A percentile compares a stretch with the other conserved stretches of the same genome.
Conservation (phyloP, 2,329 filamentous ascomycete genomes). For the Fusarium mexicanum region DNA sequence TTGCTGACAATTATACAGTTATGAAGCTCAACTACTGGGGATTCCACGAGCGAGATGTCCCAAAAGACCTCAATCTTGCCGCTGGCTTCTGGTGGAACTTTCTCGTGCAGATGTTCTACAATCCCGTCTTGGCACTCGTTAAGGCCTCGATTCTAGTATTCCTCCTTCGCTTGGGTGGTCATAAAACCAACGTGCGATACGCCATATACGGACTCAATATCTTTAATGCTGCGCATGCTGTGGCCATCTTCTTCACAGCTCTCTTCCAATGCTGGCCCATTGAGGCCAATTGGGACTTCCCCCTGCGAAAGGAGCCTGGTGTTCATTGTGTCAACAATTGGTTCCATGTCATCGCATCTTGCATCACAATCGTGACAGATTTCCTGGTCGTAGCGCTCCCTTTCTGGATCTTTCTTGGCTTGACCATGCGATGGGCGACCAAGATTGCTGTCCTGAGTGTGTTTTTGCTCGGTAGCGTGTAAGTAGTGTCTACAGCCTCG, state of each 20-base stretch:
- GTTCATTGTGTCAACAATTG: slow-evolving; percentile 48
- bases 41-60: slow-evolving; percentile 38
- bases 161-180: slow-evolving; percentile 54
- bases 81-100: slow-evolving; percentile 50
- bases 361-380: slow-evolving; percentile 54
- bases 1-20: neutral
- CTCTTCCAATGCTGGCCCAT: slow-evolving; percentile 54
- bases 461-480: slow-evolving; percentile 51
- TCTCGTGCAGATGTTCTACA: slow-evolving; percentile 54
- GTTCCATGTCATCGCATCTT: slow-evolving; percentile 49
- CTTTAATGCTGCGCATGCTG: slow-evolving; percentile 42
- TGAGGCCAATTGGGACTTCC: slow-evolving; percentile 45
- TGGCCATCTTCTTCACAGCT: slow-evolving; percentile 50
- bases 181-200: slow-evolving; percentile 43
- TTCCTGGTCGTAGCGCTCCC: slow-evolving; percentile 52
- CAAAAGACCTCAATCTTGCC: slow-evolving; percentile 29
- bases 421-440: slow-evolving; percentile 51
- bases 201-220: slow-evolving; percentile 38
- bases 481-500: slow-evolving; percentile 18
- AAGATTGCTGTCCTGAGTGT: slow-evolving; percentile 53
- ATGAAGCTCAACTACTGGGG: slow-evolving; percentile 50
- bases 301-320: slow-evolving; percentile 29
- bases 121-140: slow-evolving; percentile 56
- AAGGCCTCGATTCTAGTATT: slow-evolving; percentile 57
- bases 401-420: slow-evolving; percentile 51